Percentiles rank a stretch among this genome's conserved stretches.
These are phyloP conservation scores for Trichomonas gallinae DNA, from an alignment of 208 protist genomes.

Conservation along the genomic window DNA sequence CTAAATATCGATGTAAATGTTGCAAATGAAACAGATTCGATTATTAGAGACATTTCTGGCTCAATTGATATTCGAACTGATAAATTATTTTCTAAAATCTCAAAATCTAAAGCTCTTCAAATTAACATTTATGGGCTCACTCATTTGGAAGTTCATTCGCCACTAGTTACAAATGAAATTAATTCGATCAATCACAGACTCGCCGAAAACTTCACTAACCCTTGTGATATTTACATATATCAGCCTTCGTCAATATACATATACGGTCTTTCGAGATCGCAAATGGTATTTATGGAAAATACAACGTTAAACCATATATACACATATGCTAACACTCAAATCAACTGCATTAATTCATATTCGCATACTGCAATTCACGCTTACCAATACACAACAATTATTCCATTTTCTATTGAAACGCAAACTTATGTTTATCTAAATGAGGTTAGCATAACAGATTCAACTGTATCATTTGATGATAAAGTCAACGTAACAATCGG, in stretches of 20 bases:
- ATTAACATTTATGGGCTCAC: background rate
- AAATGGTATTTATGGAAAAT: background rate
- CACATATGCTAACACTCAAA: background rate
- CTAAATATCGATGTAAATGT: background rate
- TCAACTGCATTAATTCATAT: background rate
- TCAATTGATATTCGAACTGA: background rate
- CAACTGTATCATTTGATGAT: background rate
- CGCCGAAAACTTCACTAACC: background rate
- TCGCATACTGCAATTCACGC: background rate
- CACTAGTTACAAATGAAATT: background rate
- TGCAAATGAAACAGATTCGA: background rate
- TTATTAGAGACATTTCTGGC: background rate
- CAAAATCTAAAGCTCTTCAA: background rate
- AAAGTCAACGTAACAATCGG: background rate
- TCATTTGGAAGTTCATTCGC: background rate
- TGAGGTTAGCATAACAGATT: background rate
- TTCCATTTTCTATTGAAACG: background rate
- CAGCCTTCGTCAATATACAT: background rate
- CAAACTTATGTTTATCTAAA: background rate
- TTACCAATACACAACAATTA: background rate
- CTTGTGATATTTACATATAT: background rate
- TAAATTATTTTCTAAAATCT: background rate
- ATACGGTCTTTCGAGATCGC: background rate
- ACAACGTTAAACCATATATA: background rate
- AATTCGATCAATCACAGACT: background rate